Percentiles rank a stretch among this genome's conserved stretches.
Evolutionary conservation across 2,329 filamentous ascomycete genomes (phyloP).

Genomic region (Exophiala phaeomuriformis): DNA sequence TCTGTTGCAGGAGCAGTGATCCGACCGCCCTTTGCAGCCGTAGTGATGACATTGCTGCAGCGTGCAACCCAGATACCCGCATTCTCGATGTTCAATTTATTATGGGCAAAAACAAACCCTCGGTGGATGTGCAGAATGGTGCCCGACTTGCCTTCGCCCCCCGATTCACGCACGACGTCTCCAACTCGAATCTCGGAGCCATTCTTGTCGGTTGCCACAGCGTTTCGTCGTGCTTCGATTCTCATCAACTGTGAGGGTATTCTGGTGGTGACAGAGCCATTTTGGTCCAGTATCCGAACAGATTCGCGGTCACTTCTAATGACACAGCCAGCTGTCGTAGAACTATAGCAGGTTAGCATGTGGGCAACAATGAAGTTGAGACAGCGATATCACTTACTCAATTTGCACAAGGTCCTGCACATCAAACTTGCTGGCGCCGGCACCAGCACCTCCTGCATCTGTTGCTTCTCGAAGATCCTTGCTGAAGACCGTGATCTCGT

Average conservation of each 20-base stretch:
- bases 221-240: constrained; percentile 70
- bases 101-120: constrained; percentile 85
- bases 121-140: constrained; percentile 91
- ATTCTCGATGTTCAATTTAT: constrained; percentile 70
- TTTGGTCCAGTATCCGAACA: constrained; percentile 81
- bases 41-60: constrained; percentile 75
- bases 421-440: constrained; percentile 65
- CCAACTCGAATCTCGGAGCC: constrained; percentile 87
- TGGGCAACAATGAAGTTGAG: neutral
- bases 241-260: constrained; percentile 92
- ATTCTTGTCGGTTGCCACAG: constrained; percentile 85
- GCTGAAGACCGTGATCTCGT: constrained; percentile 95
- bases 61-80: constrained; percentile 83
- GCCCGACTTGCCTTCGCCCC: constrained; percentile 76
- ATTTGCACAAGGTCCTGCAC: constrained; percentile 92
- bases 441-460: constrained; percentile 72
- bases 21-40: constrained; percentile 89
- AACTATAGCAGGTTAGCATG: constrained; percentile 40
- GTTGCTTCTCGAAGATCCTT: constrained; percentile 91
- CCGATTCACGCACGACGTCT: constrained; percentile 84
- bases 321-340: constrained; percentile 84
- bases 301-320: constrained; percentile 94
- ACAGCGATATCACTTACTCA: constrained; percentile 49
- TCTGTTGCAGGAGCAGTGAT: constrained; percentile 63
- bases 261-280: constrained; percentile 70